Conservation (phyloP, 83 land plant species). For the Picea abies region DNA sequence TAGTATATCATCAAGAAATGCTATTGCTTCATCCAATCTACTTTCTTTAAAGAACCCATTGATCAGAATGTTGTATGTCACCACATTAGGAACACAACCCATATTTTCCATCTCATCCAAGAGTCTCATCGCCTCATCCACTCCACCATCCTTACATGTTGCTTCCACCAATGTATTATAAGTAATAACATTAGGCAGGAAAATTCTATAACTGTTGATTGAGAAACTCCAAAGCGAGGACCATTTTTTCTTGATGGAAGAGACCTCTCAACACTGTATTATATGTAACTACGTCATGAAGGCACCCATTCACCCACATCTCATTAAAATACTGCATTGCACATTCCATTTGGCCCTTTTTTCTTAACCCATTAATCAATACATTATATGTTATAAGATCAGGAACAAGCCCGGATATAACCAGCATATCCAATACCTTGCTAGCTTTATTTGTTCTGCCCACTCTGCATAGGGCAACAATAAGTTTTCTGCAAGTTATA, state of each 20-base stretch:
- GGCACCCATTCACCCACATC: conserved; percentile 22
- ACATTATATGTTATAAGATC: background rate
- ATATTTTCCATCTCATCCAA: conserved; percentile 53
- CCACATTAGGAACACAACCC: conserved; percentile 52
- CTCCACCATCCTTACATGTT: conserved; percentile 47
- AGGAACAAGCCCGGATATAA: conserved; percentile 27
- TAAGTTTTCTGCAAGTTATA: no score
- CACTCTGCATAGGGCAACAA: no score
- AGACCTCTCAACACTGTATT: conserved; percentile 43
- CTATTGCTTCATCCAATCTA: conserved; percentile 46
- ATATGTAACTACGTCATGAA: conserved; percentile 40
- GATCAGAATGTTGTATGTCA: conserved; percentile 54
- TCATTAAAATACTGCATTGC: conserved; percentile 20
- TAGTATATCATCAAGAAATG: conserved; percentile 41
- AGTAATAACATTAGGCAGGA: conserved; percentile 50
- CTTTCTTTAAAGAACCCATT: conserved; percentile 60
- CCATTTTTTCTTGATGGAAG: conserved; percentile 39
- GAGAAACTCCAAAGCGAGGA: conserved; percentile 37
- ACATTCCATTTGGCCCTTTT: background rate
- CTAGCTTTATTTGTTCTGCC: no score
- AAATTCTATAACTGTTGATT: conserved; percentile 25
- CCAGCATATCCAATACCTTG: conserved; percentile 9
- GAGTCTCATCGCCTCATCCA: conserved; percentile 49
- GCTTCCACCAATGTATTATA: conserved; percentile 59
- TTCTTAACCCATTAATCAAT: background rate